Evolutionary conservation across 2,329 filamentous ascomycete genomes (phyloP).

Genomic region (Aspergillus oerlinghausenensis): DNA sequence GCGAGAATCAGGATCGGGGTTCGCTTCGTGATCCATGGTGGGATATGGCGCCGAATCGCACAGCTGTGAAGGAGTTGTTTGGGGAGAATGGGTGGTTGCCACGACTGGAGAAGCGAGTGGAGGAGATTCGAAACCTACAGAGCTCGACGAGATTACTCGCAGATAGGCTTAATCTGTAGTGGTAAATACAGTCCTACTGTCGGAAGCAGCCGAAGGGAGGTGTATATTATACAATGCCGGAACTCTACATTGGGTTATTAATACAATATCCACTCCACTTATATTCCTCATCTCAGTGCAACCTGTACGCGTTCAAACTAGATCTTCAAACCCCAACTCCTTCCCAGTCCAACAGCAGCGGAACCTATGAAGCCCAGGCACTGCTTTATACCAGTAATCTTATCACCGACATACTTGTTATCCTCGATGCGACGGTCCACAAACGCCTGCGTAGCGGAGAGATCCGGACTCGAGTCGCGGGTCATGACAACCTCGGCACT

Average conservation of each 20-base stretch:
- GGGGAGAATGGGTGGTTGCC: conserved; percentile 25
- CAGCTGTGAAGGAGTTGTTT: conserved; percentile 23
- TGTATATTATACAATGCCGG: not conserved
- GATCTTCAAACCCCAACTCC: conserved; percentile 83
- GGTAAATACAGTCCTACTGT: not conserved
- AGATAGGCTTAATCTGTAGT: not conserved
- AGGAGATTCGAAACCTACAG: not conserved
- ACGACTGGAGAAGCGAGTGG: conserved; percentile 12
- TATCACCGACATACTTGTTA: conserved; percentile 57
- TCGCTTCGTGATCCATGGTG: conserved; percentile 23
- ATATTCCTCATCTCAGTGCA: not conserved
- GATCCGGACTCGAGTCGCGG: conserved; percentile 70
- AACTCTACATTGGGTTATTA: not conserved
- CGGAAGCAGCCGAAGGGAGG: conserved; percentile 2
- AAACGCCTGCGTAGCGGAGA: conserved; percentile 73
- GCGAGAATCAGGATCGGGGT: conserved; percentile 1
- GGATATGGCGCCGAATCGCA: conserved; percentile 28
- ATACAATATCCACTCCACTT: not conserved
- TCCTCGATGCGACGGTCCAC: conserved; percentile 71
- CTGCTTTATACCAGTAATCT: conserved; percentile 61
- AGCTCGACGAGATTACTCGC: not conserved
- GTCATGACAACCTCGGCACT: conserved; percentile 91
- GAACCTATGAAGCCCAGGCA: conserved; percentile 80
- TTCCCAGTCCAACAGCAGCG: conserved; percentile 72
- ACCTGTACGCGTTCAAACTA: conserved; percentile 35